A percentile compares a stretch with the other conserved stretches of the same genome.
Evolutionary conservation across 176 grass and related monocot genomes (phyloP).

Genomic region (Zoysia japonica): DNA sequence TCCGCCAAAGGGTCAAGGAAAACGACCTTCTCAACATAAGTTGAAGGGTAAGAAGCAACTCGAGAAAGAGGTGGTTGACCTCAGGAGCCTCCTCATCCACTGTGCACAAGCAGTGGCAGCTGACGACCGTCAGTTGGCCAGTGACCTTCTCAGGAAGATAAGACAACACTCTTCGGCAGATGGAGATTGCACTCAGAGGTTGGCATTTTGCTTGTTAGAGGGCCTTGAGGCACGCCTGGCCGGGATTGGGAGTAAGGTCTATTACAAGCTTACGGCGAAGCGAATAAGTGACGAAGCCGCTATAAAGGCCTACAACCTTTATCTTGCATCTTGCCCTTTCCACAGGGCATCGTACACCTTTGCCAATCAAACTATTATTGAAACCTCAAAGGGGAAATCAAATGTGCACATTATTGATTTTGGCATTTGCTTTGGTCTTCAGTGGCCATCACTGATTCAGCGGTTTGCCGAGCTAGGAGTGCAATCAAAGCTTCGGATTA

Average conservation of each 20-base stretch:
- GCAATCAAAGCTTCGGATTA: slow-evolving; percentile 52
- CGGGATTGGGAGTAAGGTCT: slow-evolving; percentile 49
- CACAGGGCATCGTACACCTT: slow-evolving; percentile 41
- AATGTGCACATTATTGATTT: slow-evolving; percentile 71
- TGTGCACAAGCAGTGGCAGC: slow-evolving; percentile 55
- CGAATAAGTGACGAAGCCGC: slow-evolving; percentile 21
- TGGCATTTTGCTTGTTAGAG: slow-evolving; percentile 58
- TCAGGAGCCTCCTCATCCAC: slow-evolving; percentile 46
- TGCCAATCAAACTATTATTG: slow-evolving; percentile 55
- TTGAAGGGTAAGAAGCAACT: not conserved
- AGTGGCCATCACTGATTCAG: slow-evolving; percentile 63
- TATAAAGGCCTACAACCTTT: slow-evolving; percentile 46
- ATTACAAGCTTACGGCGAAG: slow-evolving; percentile 42
- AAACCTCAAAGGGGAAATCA: slow-evolving; percentile 28
- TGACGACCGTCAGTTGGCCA: slow-evolving; percentile 21
- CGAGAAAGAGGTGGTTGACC: slow-evolving; percentile 40
- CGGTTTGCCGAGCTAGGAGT: slow-evolving; percentile 33
- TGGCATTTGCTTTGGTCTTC: slow-evolving; percentile 58
- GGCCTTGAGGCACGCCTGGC: slow-evolving; percentile 60
- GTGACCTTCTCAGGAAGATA: slow-evolving; percentile 55
- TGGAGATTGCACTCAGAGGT: slow-evolving; percentile 57
- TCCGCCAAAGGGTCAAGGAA: slow-evolving; percentile 8
- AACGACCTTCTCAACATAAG: too few relatives aligned
- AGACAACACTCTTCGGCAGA: slow-evolving; percentile 44
- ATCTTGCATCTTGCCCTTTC: slow-evolving; percentile 51